Evolutionary conservation across 108 stramenopile species (phyloP).

Genomic region (Nitzschia palea): DNA sequence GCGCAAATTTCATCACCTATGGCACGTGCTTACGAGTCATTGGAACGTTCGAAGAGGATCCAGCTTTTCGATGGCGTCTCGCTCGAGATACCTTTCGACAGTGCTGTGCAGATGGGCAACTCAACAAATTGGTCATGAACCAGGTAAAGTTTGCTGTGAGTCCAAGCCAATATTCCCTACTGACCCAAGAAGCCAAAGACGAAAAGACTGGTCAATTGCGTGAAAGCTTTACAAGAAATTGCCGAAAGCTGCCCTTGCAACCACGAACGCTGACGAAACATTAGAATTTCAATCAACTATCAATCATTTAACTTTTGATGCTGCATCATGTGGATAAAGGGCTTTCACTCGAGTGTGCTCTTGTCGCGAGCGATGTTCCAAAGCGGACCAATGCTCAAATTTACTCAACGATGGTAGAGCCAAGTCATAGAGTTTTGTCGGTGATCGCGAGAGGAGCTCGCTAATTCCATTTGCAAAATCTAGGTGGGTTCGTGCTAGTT

Average conservation of each 20-base stretch:
- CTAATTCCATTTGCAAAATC: conserved; percentile 50
- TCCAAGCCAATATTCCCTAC: conserved; percentile 14
- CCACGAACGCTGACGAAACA: not conserved
- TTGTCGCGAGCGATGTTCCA: conserved; percentile 50
- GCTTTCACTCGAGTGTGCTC: conserved; percentile 65
- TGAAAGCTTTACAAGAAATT: conserved; percentile 14
- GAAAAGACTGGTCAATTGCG: conserved; percentile 13
- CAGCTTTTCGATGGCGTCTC: conserved; percentile 16
- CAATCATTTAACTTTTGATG: not conserved
- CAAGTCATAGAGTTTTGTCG: conserved; percentile 44
- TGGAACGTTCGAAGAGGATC: conserved; percentile 12
- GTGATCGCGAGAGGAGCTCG: conserved; percentile 58
- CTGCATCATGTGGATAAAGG: conserved; percentile 65
- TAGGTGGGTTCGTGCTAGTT: conserved; percentile 36
- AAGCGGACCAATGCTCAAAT: conserved; percentile 50
- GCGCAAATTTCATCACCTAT: conserved; percentile 33
- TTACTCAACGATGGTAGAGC: conserved; percentile 33
- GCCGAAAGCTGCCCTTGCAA: not conserved
- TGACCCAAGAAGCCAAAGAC: conserved; percentile 17
- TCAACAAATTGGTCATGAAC: conserved; percentile 16
- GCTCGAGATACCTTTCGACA: conserved; percentile 17
- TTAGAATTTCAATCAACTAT: not conserved
- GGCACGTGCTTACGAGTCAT: conserved; percentile 25
- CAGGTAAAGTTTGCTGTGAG: conserved; percentile 18
- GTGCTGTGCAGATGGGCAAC: conserved; percentile 33